Conservation (phyloP, 108 stramenopile genomes). For the Nitzschia palea region DNA sequence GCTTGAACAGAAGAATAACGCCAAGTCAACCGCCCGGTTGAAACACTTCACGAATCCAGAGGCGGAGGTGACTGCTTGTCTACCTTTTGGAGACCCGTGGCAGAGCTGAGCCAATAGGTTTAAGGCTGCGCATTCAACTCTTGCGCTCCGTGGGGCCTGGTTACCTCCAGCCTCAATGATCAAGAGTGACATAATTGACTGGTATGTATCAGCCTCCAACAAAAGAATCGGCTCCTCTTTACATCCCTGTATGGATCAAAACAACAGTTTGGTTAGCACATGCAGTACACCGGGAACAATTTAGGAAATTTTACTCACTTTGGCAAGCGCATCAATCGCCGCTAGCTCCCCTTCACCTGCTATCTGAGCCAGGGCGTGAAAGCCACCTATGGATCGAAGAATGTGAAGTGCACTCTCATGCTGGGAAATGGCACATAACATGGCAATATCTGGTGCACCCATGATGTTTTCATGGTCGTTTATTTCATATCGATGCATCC, state of each 20-base stretch:
- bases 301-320: conserved; percentile 28
- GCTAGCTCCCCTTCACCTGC: conserved; percentile 74
- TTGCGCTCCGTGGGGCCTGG: conserved; percentile 14
- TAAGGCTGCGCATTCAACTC: conserved; percentile 39
- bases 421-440: conserved; percentile 75
- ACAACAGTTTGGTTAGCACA: too few relatives aligned
- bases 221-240: conserved; percentile 53
- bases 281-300: too few relatives aligned
- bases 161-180: conserved; percentile 16
- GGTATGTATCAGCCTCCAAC: conserved; percentile 62
- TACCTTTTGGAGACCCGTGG: conserved; percentile 35
- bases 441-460: conserved; percentile 70
- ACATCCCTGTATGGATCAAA: too few relatives aligned
- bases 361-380: conserved; percentile 74
- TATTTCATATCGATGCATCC: conserved; percentile 51
- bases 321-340: conserved; percentile 59
- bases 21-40: conserved; percentile 31
- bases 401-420: conserved; percentile 56
- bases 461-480: conserved; percentile 57
- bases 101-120: conserved; percentile 38
- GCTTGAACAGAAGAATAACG: too few relatives aligned
- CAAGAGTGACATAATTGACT: conserved; percentile 57
- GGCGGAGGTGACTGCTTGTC: conserved; percentile 32
- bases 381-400: conserved; percentile 63
- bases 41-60: conserved; percentile 28